phyloP scores from a whole-genome alignment of 495 filamentous ascomycete species.

The Bacidia rubella region DNA sequence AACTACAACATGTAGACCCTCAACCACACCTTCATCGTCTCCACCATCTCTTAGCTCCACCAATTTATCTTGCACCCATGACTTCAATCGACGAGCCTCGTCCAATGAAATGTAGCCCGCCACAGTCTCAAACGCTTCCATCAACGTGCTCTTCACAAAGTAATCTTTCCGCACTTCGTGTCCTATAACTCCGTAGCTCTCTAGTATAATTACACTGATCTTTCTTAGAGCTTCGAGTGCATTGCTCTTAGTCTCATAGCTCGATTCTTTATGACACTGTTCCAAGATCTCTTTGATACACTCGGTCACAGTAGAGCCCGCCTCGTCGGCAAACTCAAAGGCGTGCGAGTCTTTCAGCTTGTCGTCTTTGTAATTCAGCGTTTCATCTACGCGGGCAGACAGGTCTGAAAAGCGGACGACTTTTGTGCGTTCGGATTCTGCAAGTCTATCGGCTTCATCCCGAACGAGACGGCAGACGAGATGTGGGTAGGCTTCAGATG shows the following conservation, averaged over 20 bases:
- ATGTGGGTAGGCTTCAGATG: background rate
- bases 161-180: too few relatives aligned
- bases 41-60: too few relatives aligned
- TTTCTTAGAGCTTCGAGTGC: constrained; percentile 27
- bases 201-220: constrained; percentile 5
- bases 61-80: too few relatives aligned
- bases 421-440: background rate
- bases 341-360: constrained; percentile 38
- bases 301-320: constrained; percentile 41
- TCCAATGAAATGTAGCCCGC: too few relatives aligned
- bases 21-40: constrained; percentile 8
- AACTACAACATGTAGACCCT: constrained; percentile 3
- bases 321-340: constrained; percentile 42
- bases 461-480: background rate
- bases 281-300: constrained; percentile 34
- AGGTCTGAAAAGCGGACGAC: background rate
- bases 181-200: background rate
- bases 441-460: background rate
- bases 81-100: too few relatives aligned
- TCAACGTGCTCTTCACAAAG: too few relatives aligned
- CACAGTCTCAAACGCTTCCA: too few relatives aligned
- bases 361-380: constrained; percentile 39
- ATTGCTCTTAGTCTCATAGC: constrained; percentile 23
- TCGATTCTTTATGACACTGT: constrained; percentile 32
- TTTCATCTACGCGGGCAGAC: constrained; percentile 23